Evolutionary conservation across 202 grass and related monocot species (phyloP).

Genomic region (Schoenoplectus triqueter): DNA sequence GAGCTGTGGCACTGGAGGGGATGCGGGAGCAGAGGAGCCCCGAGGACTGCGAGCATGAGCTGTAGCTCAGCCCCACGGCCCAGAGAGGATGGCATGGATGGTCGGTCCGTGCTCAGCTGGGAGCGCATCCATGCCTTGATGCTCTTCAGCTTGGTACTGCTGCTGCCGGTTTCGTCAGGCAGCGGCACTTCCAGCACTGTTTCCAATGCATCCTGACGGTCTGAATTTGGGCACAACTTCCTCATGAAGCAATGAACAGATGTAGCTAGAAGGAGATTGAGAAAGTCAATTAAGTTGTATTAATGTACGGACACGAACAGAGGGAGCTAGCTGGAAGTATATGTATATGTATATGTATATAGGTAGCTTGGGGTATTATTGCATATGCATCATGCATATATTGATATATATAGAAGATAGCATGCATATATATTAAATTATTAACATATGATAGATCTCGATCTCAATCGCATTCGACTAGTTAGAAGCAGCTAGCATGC

Average conservation of each 20-base stretch:
- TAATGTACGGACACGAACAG: not conserved
- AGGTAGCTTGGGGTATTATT: no score
- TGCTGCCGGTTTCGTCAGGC: constrained; percentile 40
- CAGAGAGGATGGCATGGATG: constrained; percentile 1
- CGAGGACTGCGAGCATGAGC: constrained; percentile 48
- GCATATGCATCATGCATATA: no score
- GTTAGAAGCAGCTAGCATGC: no score
- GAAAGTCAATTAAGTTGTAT: not conserved
- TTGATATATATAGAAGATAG: not conserved
- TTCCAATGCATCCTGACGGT: constrained; percentile 44
- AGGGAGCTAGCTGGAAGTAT: no score
- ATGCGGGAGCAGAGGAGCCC: constrained; percentile 40
- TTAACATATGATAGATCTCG: not conserved
- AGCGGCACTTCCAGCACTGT: constrained; percentile 56
- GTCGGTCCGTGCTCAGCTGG: not conserved
- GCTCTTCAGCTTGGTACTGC: constrained; percentile 28
- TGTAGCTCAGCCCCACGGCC: constrained; percentile 44
- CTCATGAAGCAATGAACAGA: constrained; percentile 32
- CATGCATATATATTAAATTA: not conserved
- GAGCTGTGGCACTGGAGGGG: constrained; percentile 16
- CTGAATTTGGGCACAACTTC: constrained; percentile 45
- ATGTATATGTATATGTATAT: not conserved
- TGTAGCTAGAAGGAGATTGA: not conserved
- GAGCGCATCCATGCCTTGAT: constrained; percentile 42
- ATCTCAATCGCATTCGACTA: not conserved